These are phyloP conservation scores for Dactylis glomerata DNA, from an alignment of 176 grass and related monocot genomes.

Conservation along the genomic window DNA sequence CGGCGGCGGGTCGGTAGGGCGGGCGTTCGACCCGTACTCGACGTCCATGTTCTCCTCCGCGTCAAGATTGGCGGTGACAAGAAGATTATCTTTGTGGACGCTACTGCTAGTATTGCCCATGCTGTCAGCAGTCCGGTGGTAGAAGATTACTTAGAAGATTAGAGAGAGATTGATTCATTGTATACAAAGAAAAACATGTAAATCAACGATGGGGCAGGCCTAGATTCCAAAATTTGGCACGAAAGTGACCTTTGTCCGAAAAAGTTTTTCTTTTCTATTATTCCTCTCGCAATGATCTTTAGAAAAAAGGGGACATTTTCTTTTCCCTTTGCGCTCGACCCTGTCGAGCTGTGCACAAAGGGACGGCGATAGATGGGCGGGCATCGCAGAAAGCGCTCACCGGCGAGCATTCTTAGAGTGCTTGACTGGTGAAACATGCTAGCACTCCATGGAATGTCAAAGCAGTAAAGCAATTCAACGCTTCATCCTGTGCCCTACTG, in stretches of 20 bases:
- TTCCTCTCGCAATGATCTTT: conserved; percentile 32
- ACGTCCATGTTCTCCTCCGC: conserved; percentile 37
- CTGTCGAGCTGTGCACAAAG: conserved; percentile 24
- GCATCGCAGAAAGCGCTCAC: conserved; percentile 24
- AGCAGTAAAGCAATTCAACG: not conserved
- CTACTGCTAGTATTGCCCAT: conserved; percentile 10
- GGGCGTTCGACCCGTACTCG: conserved; percentile 32
- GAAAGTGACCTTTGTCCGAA: not conserved
- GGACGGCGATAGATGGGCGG: conserved; percentile 24
- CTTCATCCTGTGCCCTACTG: not conserved
- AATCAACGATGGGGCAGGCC: conserved; percentile 38
- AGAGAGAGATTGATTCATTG: conserved; percentile 3
- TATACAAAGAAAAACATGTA: conserved; percentile 19
- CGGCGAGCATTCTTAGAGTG: not conserved
- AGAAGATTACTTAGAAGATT: not conserved
- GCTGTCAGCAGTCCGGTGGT: not conserved
- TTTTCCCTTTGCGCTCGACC: not conserved
- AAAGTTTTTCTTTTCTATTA: conserved; percentile 6
- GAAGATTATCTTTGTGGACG: conserved; percentile 9
- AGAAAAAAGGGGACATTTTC: conserved; percentile 9
- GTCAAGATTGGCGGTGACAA: conserved; percentile 41
- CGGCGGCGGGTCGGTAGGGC: conserved; percentile 3
- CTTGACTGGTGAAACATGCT: conserved; percentile 26
- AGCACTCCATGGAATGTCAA: not conserved
- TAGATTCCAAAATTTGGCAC: conserved; percentile 44